Base-by-base conservation (phyloP, 2,329 filamentous ascomycete species). In the Coniochaeta sp. region DNA sequence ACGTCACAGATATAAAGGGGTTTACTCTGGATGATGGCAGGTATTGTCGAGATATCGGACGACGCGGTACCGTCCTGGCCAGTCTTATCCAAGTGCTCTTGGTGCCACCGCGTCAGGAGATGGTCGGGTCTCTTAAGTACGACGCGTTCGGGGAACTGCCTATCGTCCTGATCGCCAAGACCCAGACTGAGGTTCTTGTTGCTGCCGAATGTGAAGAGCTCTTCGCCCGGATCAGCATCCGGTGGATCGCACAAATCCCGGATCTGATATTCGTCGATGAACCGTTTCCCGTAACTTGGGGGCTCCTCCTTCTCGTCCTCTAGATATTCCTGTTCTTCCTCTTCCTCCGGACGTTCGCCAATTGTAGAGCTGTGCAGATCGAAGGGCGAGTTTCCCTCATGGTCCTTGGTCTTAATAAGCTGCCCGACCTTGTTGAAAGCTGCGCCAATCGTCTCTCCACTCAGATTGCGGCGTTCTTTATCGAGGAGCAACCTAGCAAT, bases 181-280 rank as follows among this genome's bases (percentile, higher is more conserved):
- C 94, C 94, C 20, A 99, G 79, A 0, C 89, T 94, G 9, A 95
- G 71, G 60, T 99, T 99, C 63, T 94, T 95, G 70, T 96, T 99
- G 69, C 91, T 97, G 48, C 94, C 94, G 68, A 97, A 96, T 1
- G 90, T 86, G 62, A 90, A 97, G 1, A 96, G 73, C 63, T 99
- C 94, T 61, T 96, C 89, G 8, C 90, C 92, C n/a, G n/a, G n/a
- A 27, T 62, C 57, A 2, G 56, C 52, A 1, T 55, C 52, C 22
- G 62, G 61, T 18, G 61, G 52, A 6, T 50, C 55, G 24, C 51
- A 56, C 24, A 57, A 55, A n/a, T n/a, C n/a, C n/a, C n/a, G n/a
- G n/a, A n/a, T n/a, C n/a, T n/a, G n/a, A n/a, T n/a, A n/a, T n/a
- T n/a, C n/a, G n/a, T n/a, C n/a, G n/a, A n/a, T n/a, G n/a, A n/a